These are phyloP conservation scores for Maudiozyma barnettii DNA, from an alignment of 805 yeast species.

Conservation along the genomic window DNA sequence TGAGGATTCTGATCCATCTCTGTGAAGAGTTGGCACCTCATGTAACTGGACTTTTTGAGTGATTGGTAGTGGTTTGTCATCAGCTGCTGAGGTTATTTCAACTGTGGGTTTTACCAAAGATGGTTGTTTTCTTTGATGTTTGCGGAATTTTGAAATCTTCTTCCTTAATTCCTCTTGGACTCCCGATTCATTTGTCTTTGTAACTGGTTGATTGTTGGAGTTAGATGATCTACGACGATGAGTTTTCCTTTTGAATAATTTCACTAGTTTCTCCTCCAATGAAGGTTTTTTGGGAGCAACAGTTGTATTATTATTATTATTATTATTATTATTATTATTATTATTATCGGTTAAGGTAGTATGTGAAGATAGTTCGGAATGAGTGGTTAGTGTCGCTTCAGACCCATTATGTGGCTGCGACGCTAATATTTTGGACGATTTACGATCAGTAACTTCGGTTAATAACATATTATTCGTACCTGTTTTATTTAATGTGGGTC, in stretches of 20 bases:
- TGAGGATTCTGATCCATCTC: neutral
- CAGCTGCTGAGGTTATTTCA: neutral
- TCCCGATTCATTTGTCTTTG: conserved; percentile 2
- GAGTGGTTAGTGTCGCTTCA: neutral
- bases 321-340: neutral
- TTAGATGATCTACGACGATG: conserved; percentile 7
- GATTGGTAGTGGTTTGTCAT: neutral
- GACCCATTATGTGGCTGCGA: neutral
- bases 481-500: neutral
- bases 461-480: neutral
- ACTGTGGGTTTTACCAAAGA: neutral
- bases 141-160: conserved; percentile 6
- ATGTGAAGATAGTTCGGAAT: neutral
- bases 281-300: conserved; percentile 4
- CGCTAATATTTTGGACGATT: neutral
- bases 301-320: neutral
- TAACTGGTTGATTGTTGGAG: conserved; percentile 1
- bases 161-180: conserved; percentile 6
- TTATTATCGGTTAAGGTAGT: neutral
- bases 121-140: conserved; percentile 3
- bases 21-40: neutral
- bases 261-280: conserved; percentile 22
- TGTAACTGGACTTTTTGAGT: no score
- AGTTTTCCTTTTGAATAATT: conserved; percentile 14
- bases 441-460: no score